Base-by-base conservation (phyloP, 1,284 basidiomycete species). In the Tylopilus orsonianus region DNA sequence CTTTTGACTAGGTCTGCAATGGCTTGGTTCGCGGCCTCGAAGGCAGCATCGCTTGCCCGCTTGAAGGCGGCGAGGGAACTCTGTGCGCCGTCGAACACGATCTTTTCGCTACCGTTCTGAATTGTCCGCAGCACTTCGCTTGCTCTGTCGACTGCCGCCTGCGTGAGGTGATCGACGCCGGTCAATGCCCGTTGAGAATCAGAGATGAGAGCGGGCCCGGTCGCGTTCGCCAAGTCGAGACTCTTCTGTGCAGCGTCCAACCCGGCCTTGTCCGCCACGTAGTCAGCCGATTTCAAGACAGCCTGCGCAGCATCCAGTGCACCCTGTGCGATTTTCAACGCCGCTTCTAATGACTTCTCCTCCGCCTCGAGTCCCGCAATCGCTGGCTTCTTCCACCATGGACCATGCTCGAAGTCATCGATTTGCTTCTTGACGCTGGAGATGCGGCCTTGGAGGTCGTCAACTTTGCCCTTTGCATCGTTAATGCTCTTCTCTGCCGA, bases 31-130 rank as follows among this genome's bases (percentile, higher is more conserved):
- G n/a, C n/a, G n/a, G n/a, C n/a, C n/a, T n/a, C n/a, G n/a, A n/a
- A n/a, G n/a, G n/a, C n/a, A n/a, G n/a, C n/a, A n/a, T n/a, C n/a
- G n/a, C n/a, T n/a, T n/a, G n/a, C n/a, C n/a, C n/a, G n/a, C n/a
- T n/a, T n/a, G n/a, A n/a, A n/a, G n/a, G n/a, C n/a, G n/a, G n/a
- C n/a, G n/a, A n/a, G n/a, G n/a, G n/a, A n/a, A n/a, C n/a, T n/a
- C n/a, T n/a, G n/a, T n/a, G n/a, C n/a, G n/a, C n/a, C n/a, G n/a
- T n/a, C n/a, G n/a, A n/a, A n/a, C 4, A n/a, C 34, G 9, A 44
- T 27, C 33, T 54, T 54, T 27, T 53, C 41, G 29, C 22, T 32
- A 4, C 51, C 51, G 2, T 8, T 12, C 22, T 33, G 26, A 14
- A 41, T 38, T 1, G 13, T 23, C 9, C 3, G 5, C 8, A 52